These are phyloP conservation scores for Calonectria pauciramosa DNA, from an alignment of 2,329 filamentous ascomycete genomes.

Conservation along the genomic window DNA sequence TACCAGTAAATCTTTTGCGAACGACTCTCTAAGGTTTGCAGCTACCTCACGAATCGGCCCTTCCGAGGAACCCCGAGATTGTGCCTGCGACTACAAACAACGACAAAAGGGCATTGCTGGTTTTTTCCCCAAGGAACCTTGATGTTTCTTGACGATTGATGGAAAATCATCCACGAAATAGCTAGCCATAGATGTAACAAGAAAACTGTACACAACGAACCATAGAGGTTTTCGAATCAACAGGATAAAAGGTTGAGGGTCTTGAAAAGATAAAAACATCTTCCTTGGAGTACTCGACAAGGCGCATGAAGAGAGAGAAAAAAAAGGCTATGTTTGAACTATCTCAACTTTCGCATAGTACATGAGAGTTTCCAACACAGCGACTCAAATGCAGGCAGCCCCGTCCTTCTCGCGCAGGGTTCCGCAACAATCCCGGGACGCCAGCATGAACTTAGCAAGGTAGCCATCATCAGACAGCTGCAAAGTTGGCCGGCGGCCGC, in stretches of 20 bases:
- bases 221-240: neutral
- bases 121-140: neutral
- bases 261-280: neutral
- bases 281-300: neutral
- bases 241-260: neutral
- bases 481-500: neutral
- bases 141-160: neutral
- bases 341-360: neutral
- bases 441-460: neutral
- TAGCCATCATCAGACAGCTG: neutral
- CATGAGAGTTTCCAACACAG: neutral
- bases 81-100: neutral
- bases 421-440: neutral
- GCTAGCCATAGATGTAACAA: neutral
- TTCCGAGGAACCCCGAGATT: neutral
- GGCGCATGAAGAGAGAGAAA: neutral
- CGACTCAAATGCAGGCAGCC: neutral
- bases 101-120: neutral
- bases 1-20: neutral
- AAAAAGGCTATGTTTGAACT: neutral
- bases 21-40: neutral
- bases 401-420: neutral
- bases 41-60: neutral
- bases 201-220: neutral
- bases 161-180: neutral